Conservation (phyloP, 805 yeast species). For the Zygosaccharomyces bailii region DNA sequence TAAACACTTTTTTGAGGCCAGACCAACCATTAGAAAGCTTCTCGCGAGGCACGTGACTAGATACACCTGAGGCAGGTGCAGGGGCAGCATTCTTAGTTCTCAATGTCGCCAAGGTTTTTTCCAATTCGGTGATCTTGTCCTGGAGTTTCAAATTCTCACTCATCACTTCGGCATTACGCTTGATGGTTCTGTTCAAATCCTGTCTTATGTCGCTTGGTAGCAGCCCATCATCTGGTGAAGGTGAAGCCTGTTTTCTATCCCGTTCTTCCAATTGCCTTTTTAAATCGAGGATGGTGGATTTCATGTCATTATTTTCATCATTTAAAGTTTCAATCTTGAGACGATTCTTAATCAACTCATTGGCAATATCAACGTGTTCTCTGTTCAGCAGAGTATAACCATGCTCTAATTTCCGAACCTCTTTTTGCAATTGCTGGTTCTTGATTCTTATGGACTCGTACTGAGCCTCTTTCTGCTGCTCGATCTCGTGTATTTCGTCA, state of each 20-base stretch:
- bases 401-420: conserved; percentile 68
- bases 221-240: conserved; percentile 34
- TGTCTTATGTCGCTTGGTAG: conserved; percentile 42
- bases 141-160: conserved; percentile 56
- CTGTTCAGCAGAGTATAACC: conserved; percentile 64
- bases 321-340: conserved; percentile 67
- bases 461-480: conserved; percentile 57
- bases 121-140: conserved; percentile 46
- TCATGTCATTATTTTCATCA: conserved; percentile 68
- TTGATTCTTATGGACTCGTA: conserved; percentile 61
- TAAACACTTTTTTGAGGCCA: conserved; percentile 28
- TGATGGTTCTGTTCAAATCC: conserved; percentile 58
- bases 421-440: conserved; percentile 70
- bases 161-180: conserved; percentile 63
- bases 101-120: conserved; percentile 40
- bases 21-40: conserved; percentile 25
- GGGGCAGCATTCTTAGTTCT: conserved; percentile 29
- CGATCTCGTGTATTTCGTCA: conserved; percentile 64
- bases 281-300: conserved; percentile 46
- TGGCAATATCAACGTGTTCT: conserved; percentile 84
- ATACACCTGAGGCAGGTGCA: not conserved
- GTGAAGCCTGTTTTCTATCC: conserved; percentile 28
- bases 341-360: conserved; percentile 79
- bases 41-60: conserved; percentile 12
- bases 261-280: conserved; percentile 39